phyloP scores from a whole-genome alignment of 1,284 basidiomycete genomes.

The Ceratobasidium sp. region DNA sequence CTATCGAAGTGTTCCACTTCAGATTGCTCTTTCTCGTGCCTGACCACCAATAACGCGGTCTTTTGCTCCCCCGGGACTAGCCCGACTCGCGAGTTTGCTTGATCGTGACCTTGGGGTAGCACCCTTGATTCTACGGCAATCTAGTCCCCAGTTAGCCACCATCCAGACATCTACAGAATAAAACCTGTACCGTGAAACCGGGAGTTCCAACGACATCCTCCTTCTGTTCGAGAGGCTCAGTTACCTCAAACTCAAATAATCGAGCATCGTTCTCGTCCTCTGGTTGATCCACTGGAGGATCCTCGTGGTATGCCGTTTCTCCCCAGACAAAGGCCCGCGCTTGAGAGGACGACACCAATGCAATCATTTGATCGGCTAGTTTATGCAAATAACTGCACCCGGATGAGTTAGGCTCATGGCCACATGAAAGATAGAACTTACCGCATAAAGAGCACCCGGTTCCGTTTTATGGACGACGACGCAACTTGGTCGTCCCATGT shows the following conservation, averaged over 20 bases:
- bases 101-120: not conserved
- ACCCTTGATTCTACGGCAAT: conserved; percentile 14
- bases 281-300: conserved; percentile 48
- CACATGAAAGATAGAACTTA: not conserved
- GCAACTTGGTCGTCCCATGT: conserved; percentile 44
- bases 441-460: conserved; percentile 44
- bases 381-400: conserved; percentile 40
- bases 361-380: conserved; percentile 42
- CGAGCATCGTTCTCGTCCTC: conserved; percentile 55
- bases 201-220: conserved; percentile 21
- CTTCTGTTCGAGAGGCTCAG: conserved; percentile 36
- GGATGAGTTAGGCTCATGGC: not conserved
- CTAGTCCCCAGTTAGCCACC: not conserved
- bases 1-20: not conserved
- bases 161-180: not conserved
- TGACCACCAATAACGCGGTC: conserved; percentile 10
- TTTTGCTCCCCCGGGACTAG: conserved; percentile 35
- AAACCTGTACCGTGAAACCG: conserved; percentile 38
- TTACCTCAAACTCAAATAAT: conserved; percentile 49
- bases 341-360: conserved; percentile 39
- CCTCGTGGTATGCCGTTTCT: not conserved
- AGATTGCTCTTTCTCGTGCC: conserved; percentile 2
- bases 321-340: conserved; percentile 20
- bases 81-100: not conserved
- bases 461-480: conserved; percentile 36